These are phyloP conservation scores for Ziziphus jujuba DNA, from an alignment of 306 rosid species.

Conservation along the genomic window DNA sequence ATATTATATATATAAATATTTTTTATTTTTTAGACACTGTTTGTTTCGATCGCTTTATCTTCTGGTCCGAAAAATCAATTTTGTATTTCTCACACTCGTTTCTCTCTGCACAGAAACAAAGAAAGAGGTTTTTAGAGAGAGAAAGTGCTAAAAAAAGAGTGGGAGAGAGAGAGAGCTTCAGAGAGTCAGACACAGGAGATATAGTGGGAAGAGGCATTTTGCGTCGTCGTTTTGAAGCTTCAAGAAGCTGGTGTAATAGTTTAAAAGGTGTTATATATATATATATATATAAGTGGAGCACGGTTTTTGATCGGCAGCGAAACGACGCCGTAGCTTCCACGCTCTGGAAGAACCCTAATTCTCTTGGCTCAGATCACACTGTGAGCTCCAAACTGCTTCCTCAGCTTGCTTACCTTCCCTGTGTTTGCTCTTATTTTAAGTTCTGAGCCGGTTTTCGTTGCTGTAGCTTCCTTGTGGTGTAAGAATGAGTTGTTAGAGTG, in stretches of 20 bases:
- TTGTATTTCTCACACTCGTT: conserved; percentile 20
- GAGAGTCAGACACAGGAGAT: neutral
- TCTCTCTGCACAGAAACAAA: neutral
- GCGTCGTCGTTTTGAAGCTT: conserved; percentile 30
- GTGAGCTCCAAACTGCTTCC: conserved; percentile 23
- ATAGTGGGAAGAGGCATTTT: conserved; percentile 19
- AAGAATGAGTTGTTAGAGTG: conserved; percentile 9
- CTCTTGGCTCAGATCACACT: conserved; percentile 20
- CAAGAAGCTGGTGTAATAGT: neutral
- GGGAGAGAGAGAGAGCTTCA: conserved; percentile 8
- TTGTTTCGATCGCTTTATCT: conserved; percentile 35
- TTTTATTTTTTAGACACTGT: conserved; percentile 11
- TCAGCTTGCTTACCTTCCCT: neutral
- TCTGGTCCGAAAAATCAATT: conserved; percentile 26
- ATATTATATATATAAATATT: too few relatives aligned
- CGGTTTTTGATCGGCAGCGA: conserved; percentile 6
- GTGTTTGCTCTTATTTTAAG: neutral
- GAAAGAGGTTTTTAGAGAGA: neutral
- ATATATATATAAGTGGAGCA: neutral
- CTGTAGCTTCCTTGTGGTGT: conserved; percentile 16
- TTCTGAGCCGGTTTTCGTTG: neutral
- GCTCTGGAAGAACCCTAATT: conserved; percentile 28
- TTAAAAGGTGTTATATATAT: conserved; percentile 3
- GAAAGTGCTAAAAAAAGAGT: neutral
- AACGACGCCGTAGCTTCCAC: conserved; percentile 25